Evolutionary conservation across 164 flowering plant species (phyloP).

Genomic region (Magnolia kwangsiensis): DNA sequence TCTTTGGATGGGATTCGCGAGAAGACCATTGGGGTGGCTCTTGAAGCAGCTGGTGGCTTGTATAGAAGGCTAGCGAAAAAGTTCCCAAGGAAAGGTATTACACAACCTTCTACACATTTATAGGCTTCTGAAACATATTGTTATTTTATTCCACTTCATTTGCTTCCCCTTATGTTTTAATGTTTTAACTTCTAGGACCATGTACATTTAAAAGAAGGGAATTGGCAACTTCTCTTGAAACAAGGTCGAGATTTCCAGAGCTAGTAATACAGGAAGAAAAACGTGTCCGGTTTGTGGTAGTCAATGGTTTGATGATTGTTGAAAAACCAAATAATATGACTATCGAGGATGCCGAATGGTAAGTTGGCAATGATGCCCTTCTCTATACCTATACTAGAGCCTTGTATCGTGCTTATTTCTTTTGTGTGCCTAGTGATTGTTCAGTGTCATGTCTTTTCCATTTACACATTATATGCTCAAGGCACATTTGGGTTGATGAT

Average conservation of each 20-base stretch:
- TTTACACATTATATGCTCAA: no score
- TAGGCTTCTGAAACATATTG: not conserved
- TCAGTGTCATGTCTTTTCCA: no score
- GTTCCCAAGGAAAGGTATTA: conserved; percentile 83
- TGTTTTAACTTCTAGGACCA: conserved; percentile 42
- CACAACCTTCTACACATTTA: not conserved
- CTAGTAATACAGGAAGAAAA: conserved; percentile 95
- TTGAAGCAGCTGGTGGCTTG: conserved; percentile 98
- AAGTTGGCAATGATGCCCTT: conserved; percentile 13
- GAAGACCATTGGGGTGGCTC: conserved; percentile 94
- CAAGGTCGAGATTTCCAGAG: conserved; percentile 92
- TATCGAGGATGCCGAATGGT: conserved; percentile 88
- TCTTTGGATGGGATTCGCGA: conserved; percentile 79
- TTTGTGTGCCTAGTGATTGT: not conserved
- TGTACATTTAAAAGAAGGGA: conserved; percentile 80
- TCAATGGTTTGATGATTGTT: conserved; percentile 84
- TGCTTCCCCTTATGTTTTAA: not conserved
- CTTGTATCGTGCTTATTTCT: not conserved
- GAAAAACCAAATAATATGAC: conserved; percentile 71
- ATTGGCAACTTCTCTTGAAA: conserved; percentile 93
- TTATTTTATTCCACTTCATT: not conserved
- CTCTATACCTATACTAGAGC: not conserved
- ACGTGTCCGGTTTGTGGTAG: conserved; percentile 98
- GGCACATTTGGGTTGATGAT: no score
- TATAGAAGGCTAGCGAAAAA: conserved; percentile 84